Base-by-base conservation (phyloP, 2,329 filamentous ascomycete species). In the Berkeleyomyces basicola region DNA sequence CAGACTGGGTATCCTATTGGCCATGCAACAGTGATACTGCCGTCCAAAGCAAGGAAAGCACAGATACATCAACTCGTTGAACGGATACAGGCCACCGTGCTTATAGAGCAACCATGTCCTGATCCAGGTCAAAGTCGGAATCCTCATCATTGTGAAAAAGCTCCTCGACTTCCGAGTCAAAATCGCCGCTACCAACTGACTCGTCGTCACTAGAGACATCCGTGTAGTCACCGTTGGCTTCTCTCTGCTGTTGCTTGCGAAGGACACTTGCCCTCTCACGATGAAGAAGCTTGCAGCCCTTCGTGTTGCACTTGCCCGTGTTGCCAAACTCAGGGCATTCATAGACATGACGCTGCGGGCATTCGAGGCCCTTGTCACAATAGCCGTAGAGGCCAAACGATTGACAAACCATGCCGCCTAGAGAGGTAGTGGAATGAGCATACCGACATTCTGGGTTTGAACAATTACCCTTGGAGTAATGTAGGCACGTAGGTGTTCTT, bases 251-350 rank as follows among this genome's bases (percentile, higher is more conserved):
- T 75, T 68, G 79, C 78, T 86, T 85, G 70, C 89, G 87, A 69
- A 86, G 79, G 71, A 85, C 78, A 77, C 88, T 90, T 71, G 90
- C 90, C 74, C 88, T 85, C 75, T 93, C 88, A 71, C 92, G 83
- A 75, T 99, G 93, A 65, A 84, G 87, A 62, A 96, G 81, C 71
- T 86, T 87, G 78, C 92, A 97, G 67, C 85, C 84, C 74, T 85
- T 84, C 72, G 82, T 84, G 72, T 84, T 84, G 82, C 93, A 99
- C 66, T 79, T 78, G 69, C 92, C 92, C 65, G 82, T 89, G 75
- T 96, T 95, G 80, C 89, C 88, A 77, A 95, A 96, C 72, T 95
- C 88, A 66, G 93, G 92, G 74, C 93, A 97, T 74, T 97, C 92
- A 74, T 87, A 86, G 64, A 92, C 86, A 76, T 99, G 93, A 65